Conservation (phyloP, 73 alveolate species). For the Paramecium tetraurelia region DNA sequence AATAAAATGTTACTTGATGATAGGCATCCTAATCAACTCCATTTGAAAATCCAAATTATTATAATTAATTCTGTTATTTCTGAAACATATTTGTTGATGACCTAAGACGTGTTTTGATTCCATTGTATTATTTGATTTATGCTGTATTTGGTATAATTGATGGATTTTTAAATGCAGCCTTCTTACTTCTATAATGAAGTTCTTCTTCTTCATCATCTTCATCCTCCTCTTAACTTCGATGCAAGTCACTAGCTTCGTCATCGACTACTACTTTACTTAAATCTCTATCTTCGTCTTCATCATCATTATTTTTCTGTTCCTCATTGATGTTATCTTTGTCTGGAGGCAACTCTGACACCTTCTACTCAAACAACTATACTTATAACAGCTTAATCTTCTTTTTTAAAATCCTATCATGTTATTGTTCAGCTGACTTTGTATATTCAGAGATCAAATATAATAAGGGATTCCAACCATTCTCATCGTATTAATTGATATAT, state of each 20-base stretch:
- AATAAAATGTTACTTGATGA: not conserved
- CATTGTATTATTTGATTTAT: slow-evolving; percentile 5
- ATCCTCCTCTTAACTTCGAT: slow-evolving; percentile 53
- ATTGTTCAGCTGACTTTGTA: not conserved
- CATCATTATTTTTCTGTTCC: not conserved
- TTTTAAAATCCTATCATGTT: not conserved
- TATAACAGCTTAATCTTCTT: not conserved
- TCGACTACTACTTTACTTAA: not conserved
- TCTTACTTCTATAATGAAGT: not conserved
- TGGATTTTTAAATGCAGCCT: not conserved
- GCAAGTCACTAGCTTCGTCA: not conserved
- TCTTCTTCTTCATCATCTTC: slow-evolving; percentile 46
- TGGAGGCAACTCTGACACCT: not conserved
- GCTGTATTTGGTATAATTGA: not conserved
- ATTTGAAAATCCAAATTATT: not conserved
- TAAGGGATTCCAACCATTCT: slow-evolving; percentile 24
- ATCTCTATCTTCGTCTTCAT: slow-evolving; percentile 67
- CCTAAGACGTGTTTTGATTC: not conserved
- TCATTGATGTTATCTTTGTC: not conserved
- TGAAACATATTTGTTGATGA: not conserved
- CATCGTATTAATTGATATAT: not conserved
- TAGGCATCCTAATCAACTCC: not conserved
- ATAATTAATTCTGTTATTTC: not conserved
- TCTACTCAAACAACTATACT: not conserved
- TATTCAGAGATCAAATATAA: not conserved